Conservation (phyloP, 352 stramenopile species). For the Thalassiosira sp. region DNA sequence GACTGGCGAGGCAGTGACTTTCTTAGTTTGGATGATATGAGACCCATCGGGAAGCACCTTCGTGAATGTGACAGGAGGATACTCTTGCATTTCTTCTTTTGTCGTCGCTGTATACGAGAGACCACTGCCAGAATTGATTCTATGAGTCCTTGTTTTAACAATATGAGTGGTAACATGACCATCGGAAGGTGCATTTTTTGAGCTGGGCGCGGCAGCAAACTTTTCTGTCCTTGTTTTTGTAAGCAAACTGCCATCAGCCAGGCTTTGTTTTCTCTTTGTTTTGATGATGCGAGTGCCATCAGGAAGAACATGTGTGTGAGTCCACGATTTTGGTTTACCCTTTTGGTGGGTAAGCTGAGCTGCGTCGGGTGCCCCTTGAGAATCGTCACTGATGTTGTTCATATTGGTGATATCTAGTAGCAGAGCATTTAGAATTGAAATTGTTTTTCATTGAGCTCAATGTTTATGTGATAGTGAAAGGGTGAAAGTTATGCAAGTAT, state of each 20-base stretch:
- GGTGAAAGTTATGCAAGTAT: too few relatives aligned
- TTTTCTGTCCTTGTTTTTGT: neutral
- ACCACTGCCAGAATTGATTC: neutral
- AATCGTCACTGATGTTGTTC: too few relatives aligned
- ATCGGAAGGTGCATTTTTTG: too few relatives aligned
- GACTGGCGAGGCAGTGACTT: neutral
- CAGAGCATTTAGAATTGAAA: too few relatives aligned
- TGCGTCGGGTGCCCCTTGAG: neutral
- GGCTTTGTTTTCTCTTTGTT: neutral
- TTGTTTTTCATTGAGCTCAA: too few relatives aligned
- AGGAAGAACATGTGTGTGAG: too few relatives aligned
- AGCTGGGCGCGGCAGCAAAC: neutral
- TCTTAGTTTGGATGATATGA: neutral
- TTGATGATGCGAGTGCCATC: conserved; percentile 9
- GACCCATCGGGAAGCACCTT: conserved; percentile 5
- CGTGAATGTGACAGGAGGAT: neutral
- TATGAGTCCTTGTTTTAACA: conserved; percentile 1
- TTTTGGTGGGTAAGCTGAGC: neutral
- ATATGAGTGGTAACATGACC: neutral
- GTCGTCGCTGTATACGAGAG: neutral
- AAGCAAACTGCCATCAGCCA: neutral
- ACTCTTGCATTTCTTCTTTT: neutral
- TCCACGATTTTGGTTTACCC: neutral
- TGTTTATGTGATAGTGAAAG: too few relatives aligned
- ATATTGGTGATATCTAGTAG: too few relatives aligned